phyloP scores from a whole-genome alignment of 108 stramenopile species.

The Skeletonema marinoi region DNA sequence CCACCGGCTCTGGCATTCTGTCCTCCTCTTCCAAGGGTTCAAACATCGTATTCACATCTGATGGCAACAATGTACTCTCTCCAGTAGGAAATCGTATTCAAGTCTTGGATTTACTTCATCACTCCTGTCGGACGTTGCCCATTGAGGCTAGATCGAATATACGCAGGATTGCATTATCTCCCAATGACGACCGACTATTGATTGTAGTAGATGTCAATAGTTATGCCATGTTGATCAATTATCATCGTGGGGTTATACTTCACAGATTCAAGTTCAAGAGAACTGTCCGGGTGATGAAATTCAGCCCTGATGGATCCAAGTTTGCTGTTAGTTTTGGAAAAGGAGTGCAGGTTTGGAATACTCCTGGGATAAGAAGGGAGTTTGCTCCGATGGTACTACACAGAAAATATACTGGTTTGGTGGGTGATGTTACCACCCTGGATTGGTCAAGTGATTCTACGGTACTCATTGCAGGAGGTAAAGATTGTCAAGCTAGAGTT shows the following conservation, averaged over 20 bases:
- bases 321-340: slow-evolving; percentile 93
- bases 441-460: slow-evolving; percentile 91
- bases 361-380: slow-evolving; percentile 85
- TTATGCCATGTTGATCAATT: slow-evolving; percentile 81
- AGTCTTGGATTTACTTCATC: slow-evolving; percentile 88
- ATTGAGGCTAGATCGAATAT: slow-evolving; percentile 93
- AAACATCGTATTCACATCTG: slow-evolving; percentile 91
- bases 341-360: slow-evolving; percentile 93
- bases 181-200: slow-evolving; percentile 81
- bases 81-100: slow-evolving; percentile 95
- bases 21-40: slow-evolving; percentile 71
- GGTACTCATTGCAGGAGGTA: slow-evolving; percentile 81
- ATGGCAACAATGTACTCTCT: slow-evolving; percentile 89
- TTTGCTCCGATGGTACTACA: slow-evolving; percentile 93
- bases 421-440: slow-evolving; percentile 82
- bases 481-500: slow-evolving; percentile 87
- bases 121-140: slow-evolving; percentile 87
- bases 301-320: slow-evolving; percentile 88
- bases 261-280: slow-evolving; percentile 94
- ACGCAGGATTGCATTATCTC: slow-evolving; percentile 81
- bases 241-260: slow-evolving; percentile 85
- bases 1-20: slow-evolving; percentile 46
- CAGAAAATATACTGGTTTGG: slow-evolving; percentile 88
- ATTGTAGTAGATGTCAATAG: slow-evolving; percentile 84
- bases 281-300: slow-evolving; percentile 77